Evolutionary conservation across 2,329 filamentous ascomycete species (phyloP).

Genomic region (Ophiocordyceps camponoti-floridani): DNA sequence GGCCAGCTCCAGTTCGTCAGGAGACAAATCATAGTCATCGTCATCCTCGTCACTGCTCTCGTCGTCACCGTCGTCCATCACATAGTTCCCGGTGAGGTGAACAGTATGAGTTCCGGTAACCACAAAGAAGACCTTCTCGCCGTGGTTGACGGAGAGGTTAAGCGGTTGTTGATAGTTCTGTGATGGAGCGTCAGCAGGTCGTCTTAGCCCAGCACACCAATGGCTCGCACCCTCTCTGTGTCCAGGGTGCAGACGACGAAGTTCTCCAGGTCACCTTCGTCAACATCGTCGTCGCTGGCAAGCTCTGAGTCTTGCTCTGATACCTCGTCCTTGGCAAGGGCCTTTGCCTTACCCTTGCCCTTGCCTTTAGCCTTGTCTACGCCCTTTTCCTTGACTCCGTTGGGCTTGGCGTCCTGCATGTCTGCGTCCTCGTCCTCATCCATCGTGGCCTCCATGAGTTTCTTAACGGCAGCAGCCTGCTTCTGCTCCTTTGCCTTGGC

Average conservation of each 20-base stretch:
- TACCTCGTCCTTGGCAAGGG: slow-evolving; percentile 41
- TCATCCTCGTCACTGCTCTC: slow-evolving; percentile 46
- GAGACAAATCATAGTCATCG: slow-evolving; percentile 68
- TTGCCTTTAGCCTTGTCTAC: slow-evolving; percentile 40
- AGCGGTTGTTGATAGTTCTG: slow-evolving; percentile 91
- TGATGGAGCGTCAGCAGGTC: slow-evolving; percentile 9
- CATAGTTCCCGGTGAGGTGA: slow-evolving; percentile 91
- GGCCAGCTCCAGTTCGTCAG: slow-evolving; percentile 59
- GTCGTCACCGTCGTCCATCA: slow-evolving; percentile 52
- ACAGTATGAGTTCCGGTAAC: slow-evolving; percentile 80
- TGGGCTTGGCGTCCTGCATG: slow-evolving; percentile 51
- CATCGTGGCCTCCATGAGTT: slow-evolving; percentile 53
- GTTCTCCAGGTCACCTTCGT: slow-evolving; percentile 59
- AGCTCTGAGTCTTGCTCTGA: slow-evolving; percentile 36
- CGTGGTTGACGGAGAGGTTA: slow-evolving; percentile 77
- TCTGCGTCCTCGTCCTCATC: slow-evolving; percentile 48
- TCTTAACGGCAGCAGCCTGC: slow-evolving; percentile 58
- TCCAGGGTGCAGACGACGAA: slow-evolving; percentile 93
- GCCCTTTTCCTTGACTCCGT: slow-evolving; percentile 34
- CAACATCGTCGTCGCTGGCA: slow-evolving; percentile 43
- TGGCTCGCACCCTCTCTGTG: slow-evolving; percentile 57
- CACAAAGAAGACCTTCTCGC: slow-evolving; percentile 83
- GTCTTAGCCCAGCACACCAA: background rate
- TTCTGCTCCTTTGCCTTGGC: slow-evolving; percentile 76
- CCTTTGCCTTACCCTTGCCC: slow-evolving; percentile 52